These are phyloP conservation scores for Suillus discolor DNA, from an alignment of 768 basidiomycete genomes.

Conservation along the genomic window DNA sequence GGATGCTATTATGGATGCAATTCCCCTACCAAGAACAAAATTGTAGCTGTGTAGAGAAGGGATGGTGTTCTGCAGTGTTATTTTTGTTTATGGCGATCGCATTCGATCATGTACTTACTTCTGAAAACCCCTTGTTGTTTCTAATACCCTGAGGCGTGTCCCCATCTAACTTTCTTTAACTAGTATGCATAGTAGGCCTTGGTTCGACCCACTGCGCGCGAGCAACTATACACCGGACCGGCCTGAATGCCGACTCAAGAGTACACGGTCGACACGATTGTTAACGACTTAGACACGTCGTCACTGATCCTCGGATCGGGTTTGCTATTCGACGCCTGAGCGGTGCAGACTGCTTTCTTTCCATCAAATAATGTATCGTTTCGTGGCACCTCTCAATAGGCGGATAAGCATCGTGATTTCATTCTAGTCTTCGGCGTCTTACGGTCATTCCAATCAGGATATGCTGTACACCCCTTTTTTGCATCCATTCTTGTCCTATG, in stretches of 20 bases:
- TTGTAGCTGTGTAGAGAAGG: neutral
- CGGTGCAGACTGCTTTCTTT: too few species aligned
- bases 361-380: too few species aligned
- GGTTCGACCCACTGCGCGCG: neutral
- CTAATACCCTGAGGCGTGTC: neutral
- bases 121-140: neutral
- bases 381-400: too few species aligned
- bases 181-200: neutral
- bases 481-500: too few species aligned
- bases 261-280: neutral
- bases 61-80: neutral
- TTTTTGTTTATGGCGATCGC: neutral
- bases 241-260: neutral
- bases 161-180: neutral
- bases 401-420: too few species aligned
- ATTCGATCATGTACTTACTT: neutral
- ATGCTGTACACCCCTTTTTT: too few species aligned
- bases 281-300: neutral
- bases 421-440: too few species aligned
- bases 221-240: neutral
- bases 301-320: neutral
- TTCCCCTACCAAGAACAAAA: neutral
- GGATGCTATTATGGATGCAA: constrained; percentile 20
- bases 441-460: too few species aligned
- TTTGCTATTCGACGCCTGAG: neutral